phyloP scores from a whole-genome alignment of 75 land plant genomes.

The Cupressus sempervirens region DNA sequence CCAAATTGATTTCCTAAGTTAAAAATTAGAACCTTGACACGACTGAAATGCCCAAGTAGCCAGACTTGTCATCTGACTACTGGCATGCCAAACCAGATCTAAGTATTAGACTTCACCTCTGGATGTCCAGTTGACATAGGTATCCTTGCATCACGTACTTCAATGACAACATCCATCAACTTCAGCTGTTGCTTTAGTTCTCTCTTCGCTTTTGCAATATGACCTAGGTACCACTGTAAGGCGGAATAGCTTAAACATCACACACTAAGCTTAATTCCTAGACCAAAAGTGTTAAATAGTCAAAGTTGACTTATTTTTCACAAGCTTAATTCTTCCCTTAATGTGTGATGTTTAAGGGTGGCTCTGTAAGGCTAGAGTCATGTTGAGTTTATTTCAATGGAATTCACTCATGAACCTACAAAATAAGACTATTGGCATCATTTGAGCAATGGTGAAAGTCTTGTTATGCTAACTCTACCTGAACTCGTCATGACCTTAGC shows the following conservation, averaged over 20 bases:
- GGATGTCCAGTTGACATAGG: constrained; percentile 92
- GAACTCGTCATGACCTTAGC: constrained; percentile 10
- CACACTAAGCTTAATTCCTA: too few species aligned
- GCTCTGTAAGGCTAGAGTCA: constrained; percentile 6
- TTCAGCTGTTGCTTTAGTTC: constrained; percentile 83
- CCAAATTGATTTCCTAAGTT: not conserved
- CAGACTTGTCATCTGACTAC: constrained; percentile 7
- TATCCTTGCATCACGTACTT: constrained; percentile 98
- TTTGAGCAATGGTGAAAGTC: not conserved
- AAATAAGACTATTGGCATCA: not conserved
- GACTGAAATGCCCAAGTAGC: not conserved
- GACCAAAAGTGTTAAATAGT: too few species aligned
- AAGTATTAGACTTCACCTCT: constrained; percentile 36
- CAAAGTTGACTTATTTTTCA: too few species aligned
- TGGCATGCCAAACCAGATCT: not conserved
- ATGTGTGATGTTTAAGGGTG: too few species aligned
- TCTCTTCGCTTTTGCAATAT: constrained; percentile 96
- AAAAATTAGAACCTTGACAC: not conserved
- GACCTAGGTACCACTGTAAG: constrained; percentile 99
- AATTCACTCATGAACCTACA: not conserved
- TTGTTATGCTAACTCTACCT: not conserved
- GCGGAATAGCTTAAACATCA: too few species aligned
- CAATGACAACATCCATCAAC: constrained; percentile 94
- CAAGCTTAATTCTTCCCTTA: too few species aligned
- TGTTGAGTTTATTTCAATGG: not conserved